Conservation (phyloP, 1,139 yeast species). For the Lodderomyces pseudojiufengensis region DNA sequence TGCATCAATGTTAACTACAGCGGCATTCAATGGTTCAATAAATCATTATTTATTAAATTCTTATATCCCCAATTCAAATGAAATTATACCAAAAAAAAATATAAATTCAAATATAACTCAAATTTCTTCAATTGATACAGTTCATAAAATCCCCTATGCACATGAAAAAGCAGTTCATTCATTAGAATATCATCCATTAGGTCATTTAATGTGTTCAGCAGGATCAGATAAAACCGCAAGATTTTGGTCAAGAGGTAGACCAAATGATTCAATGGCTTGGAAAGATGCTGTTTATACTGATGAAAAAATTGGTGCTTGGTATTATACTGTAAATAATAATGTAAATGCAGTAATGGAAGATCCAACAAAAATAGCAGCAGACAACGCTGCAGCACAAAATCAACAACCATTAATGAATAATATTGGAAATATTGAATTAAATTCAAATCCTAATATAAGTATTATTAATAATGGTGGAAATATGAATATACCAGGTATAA, state of each 20-base stretch:
- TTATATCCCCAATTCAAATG: conserved; percentile 32
- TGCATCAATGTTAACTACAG: conserved; percentile 74
- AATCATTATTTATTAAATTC: conserved; percentile 70
- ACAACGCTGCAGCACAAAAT: conserved; percentile 1
- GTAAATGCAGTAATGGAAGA: conserved; percentile 55
- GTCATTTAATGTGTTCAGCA: conserved; percentile 87
- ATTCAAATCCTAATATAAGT: neutral
- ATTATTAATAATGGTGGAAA: neutral
- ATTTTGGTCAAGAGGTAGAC: conserved; percentile 92
- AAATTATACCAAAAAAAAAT: conserved; percentile 11
- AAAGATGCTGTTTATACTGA: conserved; percentile 72
- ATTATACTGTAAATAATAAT: conserved; percentile 63
- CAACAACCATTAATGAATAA: neutral
- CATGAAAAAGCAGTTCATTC: conserved; percentile 93
- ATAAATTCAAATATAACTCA: conserved; percentile 10
- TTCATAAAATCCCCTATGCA: conserved; percentile 78
- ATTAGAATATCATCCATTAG: conserved; percentile 88
- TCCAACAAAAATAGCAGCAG: conserved; percentile 10
- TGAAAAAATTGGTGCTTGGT: conserved; percentile 72
- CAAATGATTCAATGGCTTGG: conserved; percentile 81
- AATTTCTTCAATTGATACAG: conserved; percentile 35
- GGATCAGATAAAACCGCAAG: conserved; percentile 93
- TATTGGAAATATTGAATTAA: too few relatives aligned
- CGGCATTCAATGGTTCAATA: conserved; percentile 86
- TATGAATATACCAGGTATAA: conserved; percentile 8